Base-by-base conservation (phyloP, 2,329 filamentous ascomycete species). In the Aureobasidium sp. region DNA sequence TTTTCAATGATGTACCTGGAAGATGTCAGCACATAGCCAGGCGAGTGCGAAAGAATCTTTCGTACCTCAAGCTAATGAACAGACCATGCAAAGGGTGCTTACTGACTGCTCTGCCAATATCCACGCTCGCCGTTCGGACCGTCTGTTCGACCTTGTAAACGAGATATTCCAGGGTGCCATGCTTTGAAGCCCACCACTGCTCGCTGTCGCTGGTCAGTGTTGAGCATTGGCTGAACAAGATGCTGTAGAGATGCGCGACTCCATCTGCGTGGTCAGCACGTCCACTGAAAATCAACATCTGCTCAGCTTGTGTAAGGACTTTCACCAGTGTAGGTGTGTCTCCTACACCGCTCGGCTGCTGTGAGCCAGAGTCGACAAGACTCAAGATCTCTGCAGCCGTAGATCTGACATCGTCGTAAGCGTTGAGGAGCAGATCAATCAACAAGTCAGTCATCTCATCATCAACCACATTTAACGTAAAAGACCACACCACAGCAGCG, bases 201-300 rank as follows among this genome's bases (percentile, higher is more conserved):
- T 12, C 63, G 15, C 15, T 7, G 12, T 51, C 37, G 26, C 12
- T n/a, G n/a, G 10, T 61, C 12, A 61, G 7, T 7, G 39, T 10
- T 37, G 56, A 29, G 24, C 37, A 46, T n/a, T 62, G 67, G 59
- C 69, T 66, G 62, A 87, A 90, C 4, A 91, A 73, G 17, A 96
- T 76, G 44, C 89, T 85, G 64, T 87, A 88, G 2, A 87, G 80
- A 59, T 90, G 86, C 37, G 92, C 93, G 52, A 94, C 87, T 10
- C 93, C 93, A 74, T 99, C 93, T 1, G 92, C 92, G 72, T 96
- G 90, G 71, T 97, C 92, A 13, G 92, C 93, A 64, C 94, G 84
- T 26, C 90, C 90, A 5, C 91, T 96, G 29, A 77, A 79, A 26
- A 85, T 80, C 63, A 90, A 87, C 37, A 84, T 77, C 4, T 75